These are phyloP conservation scores for Candida gigantensis DNA, from an alignment of 1,139 yeast genomes.

Conservation along the genomic window DNA sequence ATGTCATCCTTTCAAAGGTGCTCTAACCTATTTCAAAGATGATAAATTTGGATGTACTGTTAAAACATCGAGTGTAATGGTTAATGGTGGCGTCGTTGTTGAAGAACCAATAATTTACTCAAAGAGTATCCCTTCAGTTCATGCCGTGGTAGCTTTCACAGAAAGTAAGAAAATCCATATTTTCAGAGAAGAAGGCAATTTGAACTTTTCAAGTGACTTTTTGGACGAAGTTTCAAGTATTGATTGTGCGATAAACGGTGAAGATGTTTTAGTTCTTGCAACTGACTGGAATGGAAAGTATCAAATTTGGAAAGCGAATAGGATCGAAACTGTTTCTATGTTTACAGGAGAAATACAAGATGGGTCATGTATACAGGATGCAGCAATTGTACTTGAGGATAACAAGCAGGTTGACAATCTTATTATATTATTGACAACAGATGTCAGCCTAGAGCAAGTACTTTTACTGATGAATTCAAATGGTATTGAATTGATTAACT, in stretches of 20 bases:
- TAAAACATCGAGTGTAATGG: not conserved
- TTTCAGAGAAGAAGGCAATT: not conserved
- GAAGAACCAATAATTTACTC: not conserved
- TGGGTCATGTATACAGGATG: conserved; percentile 1
- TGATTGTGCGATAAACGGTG: conserved; percentile 2
- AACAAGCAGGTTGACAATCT: not conserved
- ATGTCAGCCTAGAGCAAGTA: conserved; percentile 4
- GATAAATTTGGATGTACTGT: not conserved
- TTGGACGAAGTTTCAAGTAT: conserved; percentile 5
- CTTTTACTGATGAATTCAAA: not conserved
- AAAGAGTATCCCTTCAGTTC: not conserved
- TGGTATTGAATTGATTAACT: not conserved
- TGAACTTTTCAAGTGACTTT: not conserved
- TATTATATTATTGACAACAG: conserved; percentile 5
- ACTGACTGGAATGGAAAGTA: conserved; percentile 6
- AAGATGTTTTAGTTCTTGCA: not conserved
- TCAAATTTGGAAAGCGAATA: conserved; percentile 1
- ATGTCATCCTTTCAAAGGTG: too few relatives aligned
- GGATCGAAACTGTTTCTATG: not conserved
- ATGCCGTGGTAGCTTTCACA: not conserved
- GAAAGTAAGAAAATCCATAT: not conserved
- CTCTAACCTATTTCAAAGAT: too few relatives aligned
- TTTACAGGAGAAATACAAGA: conserved; percentile 1
- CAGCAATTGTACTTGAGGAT: not conserved
- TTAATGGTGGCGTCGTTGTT: not conserved